Percentiles rank a stretch among this genome's conserved stretches.
Evolutionary conservation across 306 rosid genomes (phyloP).

Genomic region (Fagus crenata): DNA sequence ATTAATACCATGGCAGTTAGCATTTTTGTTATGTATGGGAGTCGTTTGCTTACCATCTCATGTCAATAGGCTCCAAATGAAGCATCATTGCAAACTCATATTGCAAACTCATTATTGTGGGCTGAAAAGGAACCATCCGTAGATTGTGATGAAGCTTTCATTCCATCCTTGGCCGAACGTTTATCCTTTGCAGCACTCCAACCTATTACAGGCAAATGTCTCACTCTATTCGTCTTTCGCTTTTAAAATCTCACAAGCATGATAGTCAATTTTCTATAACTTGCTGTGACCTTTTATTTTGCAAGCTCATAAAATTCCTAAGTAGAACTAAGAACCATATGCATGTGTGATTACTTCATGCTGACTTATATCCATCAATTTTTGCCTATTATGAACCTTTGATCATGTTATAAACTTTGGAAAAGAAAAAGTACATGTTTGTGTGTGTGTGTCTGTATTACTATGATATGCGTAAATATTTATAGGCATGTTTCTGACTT

Average conservation of each 20-base stretch:
- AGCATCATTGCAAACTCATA: conserved; percentile 45
- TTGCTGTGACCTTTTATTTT: no score
- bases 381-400: neutral
- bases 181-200: conserved; percentile 53
- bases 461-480: no score
- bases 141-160: conserved; percentile 42
- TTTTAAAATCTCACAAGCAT: neutral
- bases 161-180: conserved; percentile 44
- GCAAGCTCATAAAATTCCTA: no score
- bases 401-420: no score
- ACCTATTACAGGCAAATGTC: conserved; percentile 43
- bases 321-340: no score
- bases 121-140: conserved; percentile 35
- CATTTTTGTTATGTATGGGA: neutral
- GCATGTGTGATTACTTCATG: neutral
- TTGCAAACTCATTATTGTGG: conserved; percentile 45
- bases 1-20: neutral
- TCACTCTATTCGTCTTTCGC: neutral
- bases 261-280: neutral
- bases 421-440: no score
- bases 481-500: no score
- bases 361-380: neutral
- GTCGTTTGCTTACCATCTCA: neutral
- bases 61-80: conserved; percentile 46
- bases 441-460: no score